Evolutionary conservation across 78 protist genomes (phyloP).

Genomic region (Pigoraptor vietnamica): DNA sequence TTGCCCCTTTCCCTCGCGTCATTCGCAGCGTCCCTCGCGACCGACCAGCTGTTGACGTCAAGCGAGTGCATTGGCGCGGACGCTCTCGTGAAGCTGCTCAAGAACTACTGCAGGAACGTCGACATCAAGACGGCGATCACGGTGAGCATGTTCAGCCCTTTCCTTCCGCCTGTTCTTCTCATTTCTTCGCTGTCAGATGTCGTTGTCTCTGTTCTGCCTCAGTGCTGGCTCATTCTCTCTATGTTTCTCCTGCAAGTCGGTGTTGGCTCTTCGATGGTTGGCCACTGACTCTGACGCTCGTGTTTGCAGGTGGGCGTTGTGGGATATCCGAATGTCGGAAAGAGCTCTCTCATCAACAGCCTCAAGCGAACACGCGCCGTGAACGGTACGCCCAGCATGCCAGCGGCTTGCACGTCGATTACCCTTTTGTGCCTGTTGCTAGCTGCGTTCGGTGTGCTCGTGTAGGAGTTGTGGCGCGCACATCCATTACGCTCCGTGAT

Average conservation of each 20-base stretch:
- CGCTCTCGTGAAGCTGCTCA: conserved; percentile 43
- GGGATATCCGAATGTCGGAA: conserved; percentile 98
- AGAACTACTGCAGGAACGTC: conserved; percentile 76
- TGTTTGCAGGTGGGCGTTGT: conserved; percentile 33
- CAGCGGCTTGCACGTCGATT: too few species aligned
- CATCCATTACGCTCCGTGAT: background rate
- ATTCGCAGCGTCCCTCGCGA: background rate
- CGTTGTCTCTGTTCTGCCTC: background rate
- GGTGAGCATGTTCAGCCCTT: conserved; percentile 63
- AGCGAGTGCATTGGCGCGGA: conserved; percentile 55
- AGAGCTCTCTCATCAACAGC: conserved; percentile 90
- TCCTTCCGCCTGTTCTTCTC: background rate
- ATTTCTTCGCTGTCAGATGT: background rate
- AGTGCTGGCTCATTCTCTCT: background rate
- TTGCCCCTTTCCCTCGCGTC: too few species aligned
- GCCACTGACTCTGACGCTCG: background rate
- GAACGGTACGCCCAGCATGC: conserved; percentile 9
- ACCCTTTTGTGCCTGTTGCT: background rate
- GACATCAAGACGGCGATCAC: conserved; percentile 68
- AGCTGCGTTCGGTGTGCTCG: background rate
- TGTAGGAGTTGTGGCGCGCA: background rate
- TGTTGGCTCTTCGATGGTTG: background rate
- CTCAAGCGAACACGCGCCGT: conserved; percentile 83
- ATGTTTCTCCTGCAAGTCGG: background rate
- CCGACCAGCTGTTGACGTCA: background rate